Base-by-base conservation (phyloP, 371 early-diverging fungal species). In the Rhizopus delemar region DNA sequence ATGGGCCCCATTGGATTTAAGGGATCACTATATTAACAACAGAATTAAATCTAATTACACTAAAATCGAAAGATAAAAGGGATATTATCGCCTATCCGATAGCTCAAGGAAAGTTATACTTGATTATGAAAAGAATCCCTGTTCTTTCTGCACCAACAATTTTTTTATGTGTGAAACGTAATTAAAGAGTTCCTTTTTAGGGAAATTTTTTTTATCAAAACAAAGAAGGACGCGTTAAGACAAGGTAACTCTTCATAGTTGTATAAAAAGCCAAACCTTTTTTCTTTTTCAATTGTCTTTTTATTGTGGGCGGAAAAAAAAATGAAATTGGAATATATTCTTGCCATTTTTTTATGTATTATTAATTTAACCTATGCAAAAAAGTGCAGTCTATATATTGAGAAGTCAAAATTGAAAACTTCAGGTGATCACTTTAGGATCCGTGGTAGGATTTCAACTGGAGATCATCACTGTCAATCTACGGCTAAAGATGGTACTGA, bases 341-440 rank as follows among this genome's bases (percentile, higher is more conserved):
- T 59, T 11, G 36, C 49, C 43, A 46, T 36, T 46, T 28, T 65
- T 38, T 39, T 65, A 22, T 53, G 60, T n/a, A 31, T 41, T 5
- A 8, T 60, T n/a, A 13, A 52, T 41, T 52, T 36, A 48, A 57
- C 34, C 9, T 36, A 39, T 34, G 65, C 60, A 8, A 45, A 56
- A 8, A 59, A 11, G n/a, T 65, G 65, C 43, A 5, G 53, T 31
- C 32, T 56, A 1, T 38, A 52, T 5, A 41, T 59, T 53, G 53
- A 65, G 8, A 56, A 65, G 15, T 46, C 60, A 15, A 41, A 60
- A n/a, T 38, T 65, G 29, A 59, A 38, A 46, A 35, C 51, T 13
- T 60, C 65, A 4, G 7, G 32, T 11, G 41, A 8, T n/a, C 60
- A 65, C 16, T 38, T 65, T 49, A 50, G 65, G 53, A 56, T 65